Evolutionary conservation across 192 early-diverging fungal genomes (phyloP), one percentile per base, ranked within the genome.

Genomic region (Podila epigama): DNA sequence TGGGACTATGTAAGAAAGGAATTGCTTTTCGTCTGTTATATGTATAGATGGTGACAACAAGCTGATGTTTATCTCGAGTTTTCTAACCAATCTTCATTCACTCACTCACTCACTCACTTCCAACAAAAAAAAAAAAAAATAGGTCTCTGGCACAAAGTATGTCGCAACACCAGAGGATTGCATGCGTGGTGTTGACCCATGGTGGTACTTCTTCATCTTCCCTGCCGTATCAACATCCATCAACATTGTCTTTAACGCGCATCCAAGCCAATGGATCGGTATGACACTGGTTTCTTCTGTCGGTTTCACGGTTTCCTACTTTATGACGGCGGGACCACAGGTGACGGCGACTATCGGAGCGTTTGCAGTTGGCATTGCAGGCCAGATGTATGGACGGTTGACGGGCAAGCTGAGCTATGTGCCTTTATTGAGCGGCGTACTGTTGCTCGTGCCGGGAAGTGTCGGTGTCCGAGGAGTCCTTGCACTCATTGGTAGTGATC

Each of bases 361-460:
- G 2, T 90, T 95, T 79, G 90, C 89, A 0, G 89, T 97, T 72
- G 96, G 94, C 8, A 56, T 96, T 36, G 82, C 88, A 36, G 85
- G 88, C 27, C 96, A 97, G 69, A 67, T 92, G 32, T 89, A 95
- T 73, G 90, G 91, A 5, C 83, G 90, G 6, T 60, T 97, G 20
- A 89, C 89, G 25, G 85, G 90, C 58, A 81, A 88, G 31, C 85
- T 92, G 8, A 93, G 92, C 8, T 88, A 96, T 72, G 92, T 89
- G 34, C 91, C 93, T 13, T 87, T 96, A 37, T 77, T 96, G 32
- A 89, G 90, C 52, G 95, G 94, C 28, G 91, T 96, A 7, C 75
- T 93, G 48, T 77, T 95, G 37, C 81, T 95, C 67, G 94, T 95
- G 0, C 96, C 95, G 7, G 94, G 94, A 50, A 88, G 85, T 69